These are phyloP conservation scores for Exophiala aquamarina DNA, from an alignment of 2,329 filamentous ascomycete genomes.

Conservation along the genomic window DNA sequence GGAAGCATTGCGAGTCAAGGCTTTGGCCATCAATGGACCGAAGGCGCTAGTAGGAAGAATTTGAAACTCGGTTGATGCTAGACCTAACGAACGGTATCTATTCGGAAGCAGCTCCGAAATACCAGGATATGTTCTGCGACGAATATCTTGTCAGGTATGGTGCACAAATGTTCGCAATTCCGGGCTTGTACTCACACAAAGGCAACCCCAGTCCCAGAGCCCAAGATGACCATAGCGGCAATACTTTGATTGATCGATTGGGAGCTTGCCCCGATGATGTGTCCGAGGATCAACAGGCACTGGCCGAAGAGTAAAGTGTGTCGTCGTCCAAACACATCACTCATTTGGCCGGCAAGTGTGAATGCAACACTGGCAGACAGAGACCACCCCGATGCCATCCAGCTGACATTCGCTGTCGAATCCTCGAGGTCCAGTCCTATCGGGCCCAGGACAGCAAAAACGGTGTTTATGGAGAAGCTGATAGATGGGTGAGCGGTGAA, in stretches of 20 bases:
- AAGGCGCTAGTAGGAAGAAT: conserved; percentile 5
- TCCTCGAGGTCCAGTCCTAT: conserved; percentile 4
- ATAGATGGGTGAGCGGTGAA: conserved; percentile 8
- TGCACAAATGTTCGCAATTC: background rate
- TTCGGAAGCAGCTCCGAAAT: conserved; percentile 12
- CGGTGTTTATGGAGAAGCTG: conserved; percentile 1
- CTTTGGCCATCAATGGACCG: conserved; percentile 5
- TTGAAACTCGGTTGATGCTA: conserved; percentile 7
- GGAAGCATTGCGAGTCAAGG: background rate
- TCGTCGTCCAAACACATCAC: conserved; percentile 8
- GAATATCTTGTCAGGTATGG: background rate
- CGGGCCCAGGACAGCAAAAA: background rate
- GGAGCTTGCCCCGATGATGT: conserved; percentile 5
- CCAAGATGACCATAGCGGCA: conserved; percentile 10
- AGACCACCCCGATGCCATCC: conserved; percentile 8
- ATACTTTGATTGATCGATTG: conserved; percentile 5
- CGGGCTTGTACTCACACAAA: conserved; percentile 1
- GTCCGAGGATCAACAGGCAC: conserved; percentile 3
- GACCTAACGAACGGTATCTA: conserved; percentile 8
- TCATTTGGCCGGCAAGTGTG: conserved; percentile 5
- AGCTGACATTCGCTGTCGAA: conserved; percentile 1
- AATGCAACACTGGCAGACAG: conserved; percentile 7
- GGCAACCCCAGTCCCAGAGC: conserved; percentile 3
- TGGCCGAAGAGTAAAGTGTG: conserved; percentile 1
- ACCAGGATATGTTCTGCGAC: background rate